A percentile compares a stretch with the other conserved stretches of the same genome.
These are phyloP conservation scores for Oryza coarctata DNA, from an alignment of 176 grass and related monocot genomes.

Conservation along the genomic window DNA sequence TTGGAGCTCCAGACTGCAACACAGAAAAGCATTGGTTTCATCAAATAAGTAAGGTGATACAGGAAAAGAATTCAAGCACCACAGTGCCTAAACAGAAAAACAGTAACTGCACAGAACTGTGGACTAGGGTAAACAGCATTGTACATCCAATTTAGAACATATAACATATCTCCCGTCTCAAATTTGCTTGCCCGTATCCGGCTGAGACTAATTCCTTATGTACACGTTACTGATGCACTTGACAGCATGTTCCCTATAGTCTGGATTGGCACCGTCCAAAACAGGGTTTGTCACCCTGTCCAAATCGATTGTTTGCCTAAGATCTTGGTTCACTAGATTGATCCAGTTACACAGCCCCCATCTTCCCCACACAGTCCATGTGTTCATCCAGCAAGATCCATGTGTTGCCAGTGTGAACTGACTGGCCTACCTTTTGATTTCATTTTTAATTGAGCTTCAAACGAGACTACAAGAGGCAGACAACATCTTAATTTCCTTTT, in stretches of 20 bases:
- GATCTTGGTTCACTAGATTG: constrained; percentile 6
- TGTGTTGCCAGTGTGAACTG: not conserved
- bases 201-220: not conserved
- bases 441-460: not conserved
- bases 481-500: not conserved
- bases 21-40: not conserved
- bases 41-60: not conserved
- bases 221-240: not conserved
- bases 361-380: constrained; percentile 10
- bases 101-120: not conserved
- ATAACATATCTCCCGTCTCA: not conserved
- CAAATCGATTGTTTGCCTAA: not conserved
- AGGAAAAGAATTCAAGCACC: not conserved
- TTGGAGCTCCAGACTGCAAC: constrained; percentile 44
- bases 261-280: not conserved
- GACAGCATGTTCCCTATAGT: not conserved
- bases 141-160: not conserved
- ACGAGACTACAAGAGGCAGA: not conserved
- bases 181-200: not conserved
- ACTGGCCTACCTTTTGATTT: not conserved
- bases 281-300: not conserved
- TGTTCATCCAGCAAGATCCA: not conserved
- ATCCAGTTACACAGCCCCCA: not conserved
- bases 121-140: not conserved
- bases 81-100: not conserved